phyloP scores from a whole-genome alignment of 2,329 filamentous ascomycete genomes.

The Claviceps quebecensis region DNA sequence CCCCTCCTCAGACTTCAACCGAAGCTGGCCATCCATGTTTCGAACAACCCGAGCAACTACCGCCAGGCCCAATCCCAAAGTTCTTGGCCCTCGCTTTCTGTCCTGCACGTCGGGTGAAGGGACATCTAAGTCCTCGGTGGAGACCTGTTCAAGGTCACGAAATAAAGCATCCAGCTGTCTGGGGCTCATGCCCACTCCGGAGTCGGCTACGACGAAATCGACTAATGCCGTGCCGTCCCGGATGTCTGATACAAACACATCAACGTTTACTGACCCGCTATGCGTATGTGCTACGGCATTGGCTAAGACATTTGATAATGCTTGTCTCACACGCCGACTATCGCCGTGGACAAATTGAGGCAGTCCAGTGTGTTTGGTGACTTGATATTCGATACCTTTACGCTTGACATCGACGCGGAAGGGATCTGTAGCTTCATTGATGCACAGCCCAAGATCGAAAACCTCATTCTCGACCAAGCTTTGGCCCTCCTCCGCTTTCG shows the following conservation, averaged over 20 bases:
- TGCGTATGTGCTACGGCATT: slow-evolving; percentile 74
- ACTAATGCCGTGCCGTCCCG: slow-evolving; percentile 44
- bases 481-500: slow-evolving; percentile 74
- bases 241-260: slow-evolving; percentile 48
- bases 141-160: slow-evolving; percentile 45
- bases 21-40: slow-evolving; percentile 83
- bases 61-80: slow-evolving; percentile 70
- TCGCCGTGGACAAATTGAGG: slow-evolving; percentile 65
- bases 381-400: slow-evolving; percentile 58
- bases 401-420: slow-evolving; percentile 62
- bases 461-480: slow-evolving; percentile 66
- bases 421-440: slow-evolving; percentile 63
- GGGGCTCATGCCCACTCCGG: slow-evolving; percentile 57
- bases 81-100: slow-evolving; percentile 23
- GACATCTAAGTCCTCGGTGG: slow-evolving; percentile 26
- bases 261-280: slow-evolving; percentile 53
- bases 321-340: slow-evolving; percentile 65
- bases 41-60: slow-evolving; percentile 72
- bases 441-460: slow-evolving; percentile 56
- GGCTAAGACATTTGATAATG: slow-evolving; percentile 67
- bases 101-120: slow-evolving; percentile 13
- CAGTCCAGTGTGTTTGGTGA: slow-evolving; percentile 52
- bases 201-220: slow-evolving; percentile 64
- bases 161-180: slow-evolving; percentile 43
- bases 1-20: slow-evolving; percentile 69